Evolutionary conservation across 164 flowering plant genomes (phyloP), one percentile per base, ranked within the genome.

Genomic region (Pachysandra terminalis): DNA sequence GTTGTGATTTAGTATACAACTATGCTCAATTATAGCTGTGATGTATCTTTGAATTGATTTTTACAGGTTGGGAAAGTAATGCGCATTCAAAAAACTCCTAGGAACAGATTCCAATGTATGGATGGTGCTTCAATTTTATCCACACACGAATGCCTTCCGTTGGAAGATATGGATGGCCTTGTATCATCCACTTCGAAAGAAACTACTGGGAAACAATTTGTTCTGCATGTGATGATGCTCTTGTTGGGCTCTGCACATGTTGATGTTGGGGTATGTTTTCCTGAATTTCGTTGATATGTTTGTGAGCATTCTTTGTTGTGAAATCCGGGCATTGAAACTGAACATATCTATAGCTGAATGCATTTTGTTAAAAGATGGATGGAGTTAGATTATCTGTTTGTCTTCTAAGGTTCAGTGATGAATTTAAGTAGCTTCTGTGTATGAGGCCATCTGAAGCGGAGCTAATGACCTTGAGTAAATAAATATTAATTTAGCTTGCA

Each of bases 1-100:
- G n/a, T n/a, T n/a, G n/a, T n/a, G n/a, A 21, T 32, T 21, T 45
- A 35, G 9, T 37, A 24, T 55, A 22, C 21, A 55, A 55, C 19
- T 45, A 56, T 37, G 35, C 68, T 66, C 55, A 49, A 37, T 16
- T 35, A 54, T 45, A 21, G 16, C 37, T 68, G 13, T 45, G 40
- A 40, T 61, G 12, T 45, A 9, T 69, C 56, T 35, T 61, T 32
- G 56, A 35, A 10, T 55, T 60, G 41, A 52, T 61, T 53, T 52
- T 23, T 48, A 40, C 68, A 89, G 98, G 78, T 85, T 69, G 98
- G 97, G 54, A 94, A 90, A 79, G 96, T 94, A 12, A 16, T 94
- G 35, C 81, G 97, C 49, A 67, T 91, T 67, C 90, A 79, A 55
- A 94, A 94, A 72, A 80, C 79, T 62, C 70, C 80, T 7, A 74